Conservation (phyloP, 306 rosid genomes). For the Trichosanthes truncata region DNA sequence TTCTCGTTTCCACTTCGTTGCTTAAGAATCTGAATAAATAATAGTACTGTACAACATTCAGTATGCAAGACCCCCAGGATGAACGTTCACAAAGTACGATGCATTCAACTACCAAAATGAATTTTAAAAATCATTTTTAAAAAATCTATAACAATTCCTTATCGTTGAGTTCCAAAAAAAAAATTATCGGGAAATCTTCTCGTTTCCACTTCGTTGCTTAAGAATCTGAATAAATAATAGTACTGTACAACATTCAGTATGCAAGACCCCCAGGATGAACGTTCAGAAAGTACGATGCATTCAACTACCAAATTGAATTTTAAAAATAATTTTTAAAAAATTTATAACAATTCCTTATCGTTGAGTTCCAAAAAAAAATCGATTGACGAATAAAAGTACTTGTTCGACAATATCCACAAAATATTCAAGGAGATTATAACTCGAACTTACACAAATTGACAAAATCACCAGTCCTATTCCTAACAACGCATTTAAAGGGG, state of each 20-base stretch:
- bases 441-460: background rate
- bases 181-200: background rate
- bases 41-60: background rate
- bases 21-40: background rate
- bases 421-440: background rate
- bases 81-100: background rate
- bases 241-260: background rate
- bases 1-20: background rate
- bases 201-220: background rate
- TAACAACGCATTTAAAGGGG: background rate
- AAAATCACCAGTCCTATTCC: background rate
- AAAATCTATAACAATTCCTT: background rate
- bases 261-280: background rate
- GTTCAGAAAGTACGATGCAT: background rate
- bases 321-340: background rate
- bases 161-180: background rate
- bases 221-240: background rate
- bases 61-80: background rate
- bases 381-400: background rate
- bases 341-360: background rate
- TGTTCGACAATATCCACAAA: background rate
- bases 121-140: background rate
- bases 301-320: background rate
- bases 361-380: background rate
- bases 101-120: background rate